phyloP scores from a whole-genome alignment of 805 yeast genomes.

The Barnettozyma vustinii region DNA sequence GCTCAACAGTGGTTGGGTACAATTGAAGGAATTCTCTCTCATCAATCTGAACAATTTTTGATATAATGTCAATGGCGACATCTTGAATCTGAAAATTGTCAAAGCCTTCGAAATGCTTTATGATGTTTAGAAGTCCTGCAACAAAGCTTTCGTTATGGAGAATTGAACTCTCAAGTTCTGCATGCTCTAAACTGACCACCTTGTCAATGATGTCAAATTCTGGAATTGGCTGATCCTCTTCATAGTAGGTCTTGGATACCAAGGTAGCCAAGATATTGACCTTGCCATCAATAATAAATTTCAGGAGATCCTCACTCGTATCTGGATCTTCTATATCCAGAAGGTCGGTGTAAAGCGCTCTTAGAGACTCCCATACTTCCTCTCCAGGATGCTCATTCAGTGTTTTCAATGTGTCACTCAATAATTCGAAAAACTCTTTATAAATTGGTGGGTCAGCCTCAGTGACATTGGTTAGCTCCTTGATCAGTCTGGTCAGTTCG shows the following conservation, averaged over 20 bases:
- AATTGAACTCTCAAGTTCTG: neutral
- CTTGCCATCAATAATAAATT: neutral
- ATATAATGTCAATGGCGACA: neutral
- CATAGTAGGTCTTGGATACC: neutral
- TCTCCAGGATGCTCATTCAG: constrained; percentile 15
- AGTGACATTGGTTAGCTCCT: constrained; percentile 17
- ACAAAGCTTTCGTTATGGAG: neutral
- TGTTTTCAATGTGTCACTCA: neutral
- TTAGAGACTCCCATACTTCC: constrained; percentile 15
- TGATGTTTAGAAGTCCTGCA: neutral
- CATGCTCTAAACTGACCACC: neutral
- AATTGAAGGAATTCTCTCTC: neutral
- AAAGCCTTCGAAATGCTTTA: neutral
- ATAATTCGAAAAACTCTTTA: neutral
- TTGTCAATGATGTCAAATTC: constrained; percentile 1
- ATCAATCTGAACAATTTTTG: neutral
- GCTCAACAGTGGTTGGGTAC: constrained; percentile 3
- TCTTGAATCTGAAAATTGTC: neutral
- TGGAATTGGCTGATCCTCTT: neutral
- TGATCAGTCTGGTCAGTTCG: constrained; percentile 10
- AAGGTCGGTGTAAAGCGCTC: constrained; percentile 12
- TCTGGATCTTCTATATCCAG: constrained; percentile 14
- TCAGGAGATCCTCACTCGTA: constrained; percentile 1
- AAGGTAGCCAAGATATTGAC: neutral
- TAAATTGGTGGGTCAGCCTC: constrained; percentile 11